phyloP scores from a whole-genome alignment of 352 stramenopile species.

The Phytophthora cryptogea region DNA sequence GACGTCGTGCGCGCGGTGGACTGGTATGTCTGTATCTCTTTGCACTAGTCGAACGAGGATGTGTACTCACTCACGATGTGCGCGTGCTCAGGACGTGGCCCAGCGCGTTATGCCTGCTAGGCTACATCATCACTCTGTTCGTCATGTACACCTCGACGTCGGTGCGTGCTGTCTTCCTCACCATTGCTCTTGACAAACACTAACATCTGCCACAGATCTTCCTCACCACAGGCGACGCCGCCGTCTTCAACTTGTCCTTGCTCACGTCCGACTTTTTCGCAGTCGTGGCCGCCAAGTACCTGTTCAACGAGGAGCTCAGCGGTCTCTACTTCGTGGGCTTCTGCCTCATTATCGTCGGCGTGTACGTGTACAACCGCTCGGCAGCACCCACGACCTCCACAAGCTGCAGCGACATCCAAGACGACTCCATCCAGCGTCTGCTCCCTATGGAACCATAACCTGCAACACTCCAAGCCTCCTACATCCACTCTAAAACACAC shows the following conservation, averaged over 20 bases:
- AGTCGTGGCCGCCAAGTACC: conserved; percentile 88
- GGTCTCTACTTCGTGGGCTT: conserved; percentile 91
- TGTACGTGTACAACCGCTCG: conserved; percentile 78
- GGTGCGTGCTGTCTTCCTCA: conserved; percentile 45
- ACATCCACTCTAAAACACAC: conserved; percentile 12
- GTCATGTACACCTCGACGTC: conserved; percentile 92
- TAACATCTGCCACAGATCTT: conserved; percentile 42
- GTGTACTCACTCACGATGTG: conserved; percentile 12
- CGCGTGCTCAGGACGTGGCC: conserved; percentile 47
- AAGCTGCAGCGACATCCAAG: conserved; percentile 38
- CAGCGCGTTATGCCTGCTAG: conserved; percentile 61
- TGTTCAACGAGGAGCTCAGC: conserved; percentile 82
- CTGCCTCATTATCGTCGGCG: conserved; percentile 69
- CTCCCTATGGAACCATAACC: conserved; percentile 14
- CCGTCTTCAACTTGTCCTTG: conserved; percentile 96
- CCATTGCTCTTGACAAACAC: background rate
- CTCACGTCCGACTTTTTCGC: conserved; percentile 97
- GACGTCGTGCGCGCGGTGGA: conserved; percentile 39
- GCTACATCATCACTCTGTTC: conserved; percentile 86
- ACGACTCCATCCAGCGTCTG: conserved; percentile 22
- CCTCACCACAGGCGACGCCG: conserved; percentile 89
- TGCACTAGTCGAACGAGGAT: conserved; percentile 9
- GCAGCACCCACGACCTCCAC: conserved; percentile 37
- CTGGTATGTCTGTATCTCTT: conserved; percentile 36
- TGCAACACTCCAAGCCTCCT: background rate